phyloP scores from a whole-genome alignment of 208 protist genomes.

The Crithidia mellificae region DNA sequence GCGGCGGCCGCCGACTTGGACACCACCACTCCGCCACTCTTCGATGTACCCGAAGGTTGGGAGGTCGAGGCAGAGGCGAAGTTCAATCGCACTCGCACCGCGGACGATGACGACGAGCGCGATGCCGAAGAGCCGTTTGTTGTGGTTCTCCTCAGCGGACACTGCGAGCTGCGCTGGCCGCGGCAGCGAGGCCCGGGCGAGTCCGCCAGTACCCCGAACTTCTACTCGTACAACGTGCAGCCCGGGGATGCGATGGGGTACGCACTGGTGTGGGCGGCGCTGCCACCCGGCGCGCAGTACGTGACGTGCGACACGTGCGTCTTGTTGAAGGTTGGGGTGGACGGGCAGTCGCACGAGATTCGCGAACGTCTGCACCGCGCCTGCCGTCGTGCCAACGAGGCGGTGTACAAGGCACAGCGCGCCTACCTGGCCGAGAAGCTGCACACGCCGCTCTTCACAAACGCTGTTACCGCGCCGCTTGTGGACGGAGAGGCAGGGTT shows the following conservation, averaged over 20 bases:
- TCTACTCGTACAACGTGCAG: conserved; percentile 51
- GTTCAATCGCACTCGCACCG: neutral
- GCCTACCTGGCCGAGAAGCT: conserved; percentile 45
- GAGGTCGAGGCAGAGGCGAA: neutral
- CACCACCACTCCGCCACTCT: neutral
- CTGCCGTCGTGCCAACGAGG: conserved; percentile 37
- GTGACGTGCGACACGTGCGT: conserved; percentile 50
- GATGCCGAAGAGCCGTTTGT: conserved; percentile 19
- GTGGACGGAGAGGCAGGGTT: neutral
- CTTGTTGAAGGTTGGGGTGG: conserved; percentile 30
- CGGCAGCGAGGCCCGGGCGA: conserved; percentile 27
- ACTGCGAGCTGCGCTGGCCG: conserved; percentile 25
- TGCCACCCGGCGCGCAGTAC: conserved; percentile 63
- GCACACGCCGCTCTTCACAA: conserved; percentile 25
- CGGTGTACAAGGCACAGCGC: conserved; percentile 34
- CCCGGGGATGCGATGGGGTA: conserved; percentile 61
- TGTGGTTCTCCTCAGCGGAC: conserved; percentile 46
- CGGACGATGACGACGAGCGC: neutral
- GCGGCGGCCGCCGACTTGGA: neutral
- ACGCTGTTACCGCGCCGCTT: neutral
- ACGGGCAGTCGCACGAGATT: conserved; percentile 20
- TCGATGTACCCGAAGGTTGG: conserved; percentile 14
- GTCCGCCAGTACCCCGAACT: conserved; percentile 28
- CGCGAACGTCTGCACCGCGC: conserved; percentile 35
- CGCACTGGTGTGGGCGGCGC: conserved; percentile 39